Evolutionary conservation across 495 filamentous ascomycete genomes (phyloP).

Genomic region (Aspergillus haitiensis): DNA sequence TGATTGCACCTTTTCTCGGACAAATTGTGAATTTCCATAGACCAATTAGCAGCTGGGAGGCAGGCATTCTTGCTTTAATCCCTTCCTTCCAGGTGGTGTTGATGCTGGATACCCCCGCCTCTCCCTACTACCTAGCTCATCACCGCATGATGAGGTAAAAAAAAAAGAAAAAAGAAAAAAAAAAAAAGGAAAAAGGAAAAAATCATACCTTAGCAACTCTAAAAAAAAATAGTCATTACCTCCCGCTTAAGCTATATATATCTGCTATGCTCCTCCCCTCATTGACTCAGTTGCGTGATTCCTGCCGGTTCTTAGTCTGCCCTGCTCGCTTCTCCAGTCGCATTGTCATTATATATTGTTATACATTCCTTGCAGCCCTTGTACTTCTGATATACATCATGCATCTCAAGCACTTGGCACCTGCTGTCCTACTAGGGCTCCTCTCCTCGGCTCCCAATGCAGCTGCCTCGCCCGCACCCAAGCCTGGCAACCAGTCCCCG

Average conservation of each 20-base stretch:
- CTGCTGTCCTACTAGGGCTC: conserved; percentile 39
- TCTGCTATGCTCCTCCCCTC: conserved; percentile 20
- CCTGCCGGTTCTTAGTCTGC: conserved; percentile 34
- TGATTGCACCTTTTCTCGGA: conserved; percentile 22
- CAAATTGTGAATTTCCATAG: conserved; percentile 17
- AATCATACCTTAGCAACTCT: conserved; percentile 10
- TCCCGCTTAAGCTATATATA: background rate
- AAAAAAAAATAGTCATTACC: background rate
- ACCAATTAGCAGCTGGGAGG: conserved; percentile 14
- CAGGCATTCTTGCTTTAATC: conserved; percentile 14
- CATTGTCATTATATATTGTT: conserved; percentile 32
- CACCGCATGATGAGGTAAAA: conserved; percentile 27
- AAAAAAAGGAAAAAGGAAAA: conserved; percentile 17
- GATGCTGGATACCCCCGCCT: conserved; percentile 18
- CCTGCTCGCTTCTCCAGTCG: conserved; percentile 35
- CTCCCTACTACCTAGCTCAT: background rate
- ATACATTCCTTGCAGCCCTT: conserved; percentile 35
- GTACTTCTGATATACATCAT: conserved; percentile 38
- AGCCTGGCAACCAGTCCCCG: conserved; percentile 27
- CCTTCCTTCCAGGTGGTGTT: conserved; percentile 17
- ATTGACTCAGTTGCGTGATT: conserved; percentile 27
- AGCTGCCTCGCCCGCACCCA: conserved; percentile 13
- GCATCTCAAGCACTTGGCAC: conserved; percentile 42
- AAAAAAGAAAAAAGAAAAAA: conserved; percentile 4
- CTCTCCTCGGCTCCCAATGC: conserved; percentile 33